phyloP scores from a whole-genome alignment of 2,329 filamentous ascomycete species.

The Furcasterigmium sp. region DNA sequence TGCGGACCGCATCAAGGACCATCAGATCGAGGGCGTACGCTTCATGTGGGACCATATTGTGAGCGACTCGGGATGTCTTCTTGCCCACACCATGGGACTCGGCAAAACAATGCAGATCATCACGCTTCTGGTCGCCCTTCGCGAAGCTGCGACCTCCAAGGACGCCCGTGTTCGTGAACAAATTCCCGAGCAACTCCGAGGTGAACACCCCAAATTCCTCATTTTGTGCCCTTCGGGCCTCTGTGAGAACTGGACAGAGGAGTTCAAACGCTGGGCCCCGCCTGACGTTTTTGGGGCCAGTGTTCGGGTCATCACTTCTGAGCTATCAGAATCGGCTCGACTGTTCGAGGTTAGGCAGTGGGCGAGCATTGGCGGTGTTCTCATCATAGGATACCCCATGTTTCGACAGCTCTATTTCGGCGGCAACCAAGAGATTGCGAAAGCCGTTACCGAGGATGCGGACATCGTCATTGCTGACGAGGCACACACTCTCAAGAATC shows the following conservation, averaged over 20 bases:
- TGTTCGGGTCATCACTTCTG: slow-evolving; percentile 25
- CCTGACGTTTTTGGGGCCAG: neutral
- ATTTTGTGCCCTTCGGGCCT: slow-evolving; percentile 72
- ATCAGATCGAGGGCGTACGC: slow-evolving; percentile 75
- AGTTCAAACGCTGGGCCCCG: slow-evolving; percentile 67
- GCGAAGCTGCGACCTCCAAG: slow-evolving; percentile 56
- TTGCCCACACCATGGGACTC: slow-evolving; percentile 87
- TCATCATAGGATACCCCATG: slow-evolving; percentile 72
- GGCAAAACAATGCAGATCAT: slow-evolving; percentile 93
- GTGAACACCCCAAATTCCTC: slow-evolving; percentile 51
- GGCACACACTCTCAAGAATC: slow-evolving; percentile 74
- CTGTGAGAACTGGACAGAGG: slow-evolving; percentile 78
- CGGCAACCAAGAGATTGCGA: slow-evolving; percentile 29
- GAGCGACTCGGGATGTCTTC: slow-evolving; percentile 66
- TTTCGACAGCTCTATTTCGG: slow-evolving; percentile 40
- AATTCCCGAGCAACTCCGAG: slow-evolving; percentile 60
- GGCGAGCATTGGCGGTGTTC: slow-evolving; percentile 60
- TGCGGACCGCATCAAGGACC: slow-evolving; percentile 62
- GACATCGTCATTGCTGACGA: slow-evolving; percentile 81
- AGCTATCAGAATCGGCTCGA: slow-evolving; percentile 29
- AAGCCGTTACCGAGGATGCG: slow-evolving; percentile 53
- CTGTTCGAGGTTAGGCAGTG: slow-evolving; percentile 48
- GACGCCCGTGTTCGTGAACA: slow-evolving; percentile 55
- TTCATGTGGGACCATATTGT: slow-evolving; percentile 89
- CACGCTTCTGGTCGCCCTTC: slow-evolving; percentile 71